These are phyloP conservation scores for Rhizodiscina lignyota DNA, from an alignment of 495 filamentous ascomycete species.

Conservation along the genomic window DNA sequence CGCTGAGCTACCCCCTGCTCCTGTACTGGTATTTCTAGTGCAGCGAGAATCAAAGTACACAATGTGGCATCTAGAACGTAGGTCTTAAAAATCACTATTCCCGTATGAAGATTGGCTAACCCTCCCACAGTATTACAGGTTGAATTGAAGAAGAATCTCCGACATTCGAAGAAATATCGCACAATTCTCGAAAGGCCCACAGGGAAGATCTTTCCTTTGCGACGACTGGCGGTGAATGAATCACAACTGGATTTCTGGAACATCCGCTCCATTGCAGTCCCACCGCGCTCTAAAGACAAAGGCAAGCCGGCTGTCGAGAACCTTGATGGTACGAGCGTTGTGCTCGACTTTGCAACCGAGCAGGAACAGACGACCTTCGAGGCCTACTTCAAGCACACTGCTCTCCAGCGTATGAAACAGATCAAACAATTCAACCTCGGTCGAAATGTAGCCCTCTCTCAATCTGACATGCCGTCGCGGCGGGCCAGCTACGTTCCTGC, in stretches of 20 bases:
- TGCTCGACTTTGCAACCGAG: slow-evolving; percentile 3
- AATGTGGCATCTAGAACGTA: slow-evolving; percentile 2
- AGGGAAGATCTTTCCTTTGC: slow-evolving; percentile 1
- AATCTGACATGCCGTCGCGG: too few relatives aligned
- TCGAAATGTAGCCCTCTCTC: too few relatives aligned
- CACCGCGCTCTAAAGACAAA: slow-evolving; percentile 1
- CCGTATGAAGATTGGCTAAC: too few relatives aligned
- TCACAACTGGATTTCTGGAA: slow-evolving; percentile 2
- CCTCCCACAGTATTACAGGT: too few relatives aligned
- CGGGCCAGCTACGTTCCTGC: too few relatives aligned
- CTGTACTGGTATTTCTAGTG: slow-evolving; percentile 1
- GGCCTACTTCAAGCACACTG: too few relatives aligned
- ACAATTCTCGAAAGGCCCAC: slow-evolving; percentile 1
- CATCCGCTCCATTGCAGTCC: neutral
- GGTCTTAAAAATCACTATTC: neutral
- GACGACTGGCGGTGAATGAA: slow-evolving; percentile 3
- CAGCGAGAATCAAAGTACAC: neutral
- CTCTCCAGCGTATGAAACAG: too few relatives aligned
- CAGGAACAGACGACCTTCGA: too few relatives aligned
- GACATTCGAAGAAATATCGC: neutral
- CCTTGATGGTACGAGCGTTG: neutral
- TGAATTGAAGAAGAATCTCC: slow-evolving; percentile 1
- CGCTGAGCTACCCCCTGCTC: neutral
- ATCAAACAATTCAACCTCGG: too few relatives aligned
- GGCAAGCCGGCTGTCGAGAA: slow-evolving; percentile 1